These are phyloP conservation scores for Fibroporia radiculosa DNA, from an alignment of 768 basidiomycete species.

Conservation along the genomic window DNA sequence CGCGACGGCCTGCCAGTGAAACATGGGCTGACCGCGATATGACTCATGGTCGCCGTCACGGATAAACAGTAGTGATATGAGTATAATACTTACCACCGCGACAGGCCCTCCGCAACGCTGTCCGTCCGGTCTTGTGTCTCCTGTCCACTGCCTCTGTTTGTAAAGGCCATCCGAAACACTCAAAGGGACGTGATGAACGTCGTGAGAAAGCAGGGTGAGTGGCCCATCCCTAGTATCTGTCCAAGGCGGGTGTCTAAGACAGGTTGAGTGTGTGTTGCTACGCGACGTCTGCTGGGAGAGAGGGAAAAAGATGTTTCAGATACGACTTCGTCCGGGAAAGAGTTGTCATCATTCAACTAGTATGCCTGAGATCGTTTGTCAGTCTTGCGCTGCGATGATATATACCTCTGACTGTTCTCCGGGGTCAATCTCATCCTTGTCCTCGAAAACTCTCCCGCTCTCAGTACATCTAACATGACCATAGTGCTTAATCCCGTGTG, in stretches of 20 bases:
- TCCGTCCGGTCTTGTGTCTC: neutral
- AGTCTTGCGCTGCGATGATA: no score
- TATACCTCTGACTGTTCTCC: no score
- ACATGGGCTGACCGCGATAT: slow-evolving; percentile 3
- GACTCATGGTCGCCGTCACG: slow-evolving; percentile 4
- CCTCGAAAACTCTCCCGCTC: neutral
- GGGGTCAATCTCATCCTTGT: no score
- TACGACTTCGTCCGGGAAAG: no score
- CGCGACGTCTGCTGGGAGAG: neutral
- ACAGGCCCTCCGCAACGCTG: neutral
- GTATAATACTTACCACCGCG: neutral
- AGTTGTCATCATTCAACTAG: no score
- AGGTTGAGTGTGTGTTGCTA: neutral
- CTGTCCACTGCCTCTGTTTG: neutral
- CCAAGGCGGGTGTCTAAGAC: neutral
- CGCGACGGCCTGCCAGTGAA: neutral
- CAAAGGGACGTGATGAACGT: slow-evolving; percentile 6
- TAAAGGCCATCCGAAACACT: neutral
- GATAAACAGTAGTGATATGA: neutral
- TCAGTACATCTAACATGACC: slow-evolving; percentile 19
- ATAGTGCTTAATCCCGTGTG: slow-evolving; percentile 60
- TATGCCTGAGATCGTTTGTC: no score
- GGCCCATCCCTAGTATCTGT: neutral
- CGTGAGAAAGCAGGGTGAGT: slow-evolving; percentile 4
- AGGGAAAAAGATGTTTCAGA: no score